These are phyloP conservation scores for Circinella minor DNA, from an alignment of 371 early-diverging fungal genomes.

Conservation along the genomic window DNA sequence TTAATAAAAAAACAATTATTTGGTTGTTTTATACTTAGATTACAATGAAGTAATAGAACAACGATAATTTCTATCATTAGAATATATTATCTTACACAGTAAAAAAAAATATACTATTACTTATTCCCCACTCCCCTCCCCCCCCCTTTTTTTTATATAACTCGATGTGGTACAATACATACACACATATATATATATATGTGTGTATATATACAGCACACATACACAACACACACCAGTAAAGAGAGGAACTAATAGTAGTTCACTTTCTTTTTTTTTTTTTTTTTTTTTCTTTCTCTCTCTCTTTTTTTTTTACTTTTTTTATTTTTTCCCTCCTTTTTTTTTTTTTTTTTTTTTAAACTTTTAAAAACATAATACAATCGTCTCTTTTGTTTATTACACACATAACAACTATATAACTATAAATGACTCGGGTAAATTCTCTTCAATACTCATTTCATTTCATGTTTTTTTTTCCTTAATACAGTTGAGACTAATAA, in stretches of 20 bases:
- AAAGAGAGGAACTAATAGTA: background rate
- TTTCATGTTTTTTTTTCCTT: background rate
- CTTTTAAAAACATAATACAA: background rate
- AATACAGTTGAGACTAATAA: background rate
- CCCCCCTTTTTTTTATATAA: too few relatives aligned
- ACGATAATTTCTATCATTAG: too few relatives aligned
- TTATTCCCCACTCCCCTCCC: too few relatives aligned
- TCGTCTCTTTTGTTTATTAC: background rate
- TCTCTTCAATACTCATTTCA: background rate
- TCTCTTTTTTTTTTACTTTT: slow-evolving; percentile 5
- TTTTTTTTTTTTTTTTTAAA: background rate
- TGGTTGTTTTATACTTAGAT: too few relatives aligned
- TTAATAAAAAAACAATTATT: too few relatives aligned
- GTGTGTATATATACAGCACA: too few relatives aligned
- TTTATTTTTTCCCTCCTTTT: background rate
- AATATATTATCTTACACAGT: too few relatives aligned
- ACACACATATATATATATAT: too few relatives aligned
- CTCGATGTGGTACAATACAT: too few relatives aligned
- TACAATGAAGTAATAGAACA: too few relatives aligned
- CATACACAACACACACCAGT: background rate
- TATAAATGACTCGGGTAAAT: slow-evolving; percentile 19
- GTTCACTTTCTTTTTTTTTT: slow-evolving; percentile 2
- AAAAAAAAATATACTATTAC: too few relatives aligned
- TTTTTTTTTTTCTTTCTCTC: slow-evolving; percentile 14
- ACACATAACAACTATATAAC: background rate